Conservation (phyloP, 2,329 filamentous ascomycete genomes). For the Sporothrix schenckii region DNA sequence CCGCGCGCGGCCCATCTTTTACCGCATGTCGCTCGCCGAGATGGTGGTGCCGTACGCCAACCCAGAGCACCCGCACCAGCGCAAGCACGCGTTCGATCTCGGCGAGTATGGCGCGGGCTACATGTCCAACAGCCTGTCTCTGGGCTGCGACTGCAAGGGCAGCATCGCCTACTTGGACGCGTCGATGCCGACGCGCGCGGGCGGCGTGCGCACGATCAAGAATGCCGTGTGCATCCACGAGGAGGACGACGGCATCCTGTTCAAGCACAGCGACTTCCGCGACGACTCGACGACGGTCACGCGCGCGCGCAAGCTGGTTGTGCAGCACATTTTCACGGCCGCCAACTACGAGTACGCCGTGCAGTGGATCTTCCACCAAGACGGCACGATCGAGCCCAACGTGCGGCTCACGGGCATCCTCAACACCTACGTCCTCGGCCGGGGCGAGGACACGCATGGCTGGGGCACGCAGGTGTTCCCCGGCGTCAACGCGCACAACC, state of each 20-base stretch:
- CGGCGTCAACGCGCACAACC: conserved; percentile 91
- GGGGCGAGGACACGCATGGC: conserved; percentile 77
- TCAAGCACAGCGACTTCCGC: conserved; percentile 93
- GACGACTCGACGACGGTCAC: conserved; percentile 86
- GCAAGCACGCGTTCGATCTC: conserved; percentile 80
- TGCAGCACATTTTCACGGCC: conserved; percentile 91
- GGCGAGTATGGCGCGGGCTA: conserved; percentile 76
- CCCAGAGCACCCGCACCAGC: conserved; percentile 76
- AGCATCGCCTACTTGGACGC: conserved; percentile 91
- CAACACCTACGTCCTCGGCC: conserved; percentile 83
- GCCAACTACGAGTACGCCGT: conserved; percentile 88
- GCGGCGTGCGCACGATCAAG: conserved; percentile 76
- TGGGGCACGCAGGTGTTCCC: conserved; percentile 94
- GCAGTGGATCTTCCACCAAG: conserved; percentile 56
- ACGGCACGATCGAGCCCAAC: conserved; percentile 88
- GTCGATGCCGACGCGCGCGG: conserved; percentile 76
- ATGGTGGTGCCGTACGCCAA: conserved; percentile 94
- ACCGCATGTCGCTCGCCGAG: conserved; percentile 83
- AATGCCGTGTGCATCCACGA: conserved; percentile 96
- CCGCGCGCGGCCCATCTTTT: conserved; percentile 76
- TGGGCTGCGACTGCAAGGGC: conserved; percentile 86
- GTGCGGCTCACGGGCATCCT: conserved; percentile 90
- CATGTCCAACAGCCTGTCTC: conserved; percentile 76
- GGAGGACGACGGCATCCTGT: conserved; percentile 86
- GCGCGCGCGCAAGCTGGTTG: conserved; percentile 78